Conservation (phyloP, 78 protist species). For the Polysphondylium violaceum region DNA sequence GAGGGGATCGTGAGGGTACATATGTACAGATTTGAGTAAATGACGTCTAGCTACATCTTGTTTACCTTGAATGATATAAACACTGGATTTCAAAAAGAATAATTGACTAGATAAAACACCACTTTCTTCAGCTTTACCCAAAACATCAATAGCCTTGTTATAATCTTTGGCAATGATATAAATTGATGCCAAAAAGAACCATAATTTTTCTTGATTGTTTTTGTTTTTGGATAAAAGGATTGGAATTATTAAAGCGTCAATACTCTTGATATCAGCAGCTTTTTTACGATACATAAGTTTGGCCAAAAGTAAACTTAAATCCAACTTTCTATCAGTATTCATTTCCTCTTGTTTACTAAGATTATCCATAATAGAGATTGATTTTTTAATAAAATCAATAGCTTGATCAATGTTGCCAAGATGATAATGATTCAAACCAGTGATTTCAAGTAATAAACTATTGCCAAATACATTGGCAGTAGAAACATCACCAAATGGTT, state of each 20-base stretch:
- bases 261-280: background rate
- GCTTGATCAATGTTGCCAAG: constrained; percentile 24
- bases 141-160: background rate
- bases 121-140: background rate
- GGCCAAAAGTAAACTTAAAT: constrained; percentile 23
- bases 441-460: constrained; percentile 25
- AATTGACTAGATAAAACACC: background rate
- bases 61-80: background rate
- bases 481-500: background rate
- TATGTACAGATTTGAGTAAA: constrained; percentile 27
- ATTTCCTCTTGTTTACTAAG: background rate
- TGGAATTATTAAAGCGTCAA: background rate
- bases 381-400: constrained; percentile 2
- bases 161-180: background rate
- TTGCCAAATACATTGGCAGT: background rate
- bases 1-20: constrained; percentile 14
- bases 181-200: constrained; percentile 9
- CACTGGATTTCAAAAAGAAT: background rate
- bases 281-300: background rate
- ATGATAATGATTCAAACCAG: background rate
- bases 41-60: constrained; percentile 10
- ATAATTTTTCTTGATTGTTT: background rate
- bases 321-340: background rate
- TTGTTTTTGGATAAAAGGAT: no score
- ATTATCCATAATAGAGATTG: background rate